Conservation (phyloP, 2,329 filamentous ascomycete genomes). For the Aspergillus luchuensis region DNA sequence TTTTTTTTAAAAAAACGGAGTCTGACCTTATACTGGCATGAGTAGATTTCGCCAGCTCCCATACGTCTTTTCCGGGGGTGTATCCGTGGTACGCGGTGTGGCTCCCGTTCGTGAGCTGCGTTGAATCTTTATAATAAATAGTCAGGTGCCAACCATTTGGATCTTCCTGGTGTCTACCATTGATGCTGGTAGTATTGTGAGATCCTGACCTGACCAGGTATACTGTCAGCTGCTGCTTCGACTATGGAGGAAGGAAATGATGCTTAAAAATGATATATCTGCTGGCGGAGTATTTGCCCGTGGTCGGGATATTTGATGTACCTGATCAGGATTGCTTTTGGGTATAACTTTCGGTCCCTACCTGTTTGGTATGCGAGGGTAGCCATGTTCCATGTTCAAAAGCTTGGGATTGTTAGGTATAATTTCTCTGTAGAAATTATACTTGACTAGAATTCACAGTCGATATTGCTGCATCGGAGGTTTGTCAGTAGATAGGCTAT, state of each 20-base stretch:
- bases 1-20: too few species aligned
- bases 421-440: conserved; percentile 20
- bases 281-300: too few species aligned
- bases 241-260: too few species aligned
- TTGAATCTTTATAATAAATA: conserved; percentile 24
- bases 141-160: conserved; percentile 21
- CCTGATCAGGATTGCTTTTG: conserved; percentile 24
- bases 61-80: too few species aligned
- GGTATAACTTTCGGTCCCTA: conserved; percentile 23
- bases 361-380: conserved; percentile 23
- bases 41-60: neutral
- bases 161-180: conserved; percentile 23
- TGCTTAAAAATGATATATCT: too few species aligned
- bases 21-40: neutral
- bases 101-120: conserved; percentile 9
- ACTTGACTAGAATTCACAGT: conserved; percentile 23
- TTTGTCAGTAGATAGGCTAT: too few species aligned
- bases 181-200: conserved; percentile 18
- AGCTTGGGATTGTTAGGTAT: conserved; percentile 14
- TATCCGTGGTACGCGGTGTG: neutral
- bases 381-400: conserved; percentile 16
- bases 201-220: conserved; percentile 19
- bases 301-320: too few species aligned
- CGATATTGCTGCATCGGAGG: conserved; percentile 7
- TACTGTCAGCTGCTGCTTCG: neutral